Base-by-base conservation (phyloP, 1,284 basidiomycete species). In the Puccinia hordei region DNA sequence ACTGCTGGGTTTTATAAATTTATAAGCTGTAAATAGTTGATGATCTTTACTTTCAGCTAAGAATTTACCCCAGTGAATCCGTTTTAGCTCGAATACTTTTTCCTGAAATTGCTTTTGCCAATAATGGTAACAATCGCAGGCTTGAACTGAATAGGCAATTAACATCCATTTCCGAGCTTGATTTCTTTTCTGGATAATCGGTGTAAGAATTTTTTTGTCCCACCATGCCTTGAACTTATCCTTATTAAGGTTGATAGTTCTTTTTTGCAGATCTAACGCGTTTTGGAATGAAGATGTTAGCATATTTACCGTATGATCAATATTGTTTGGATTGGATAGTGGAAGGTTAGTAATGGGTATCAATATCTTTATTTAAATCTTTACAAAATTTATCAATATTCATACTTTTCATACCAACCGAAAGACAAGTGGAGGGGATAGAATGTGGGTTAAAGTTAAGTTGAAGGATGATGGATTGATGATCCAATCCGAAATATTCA, bases 1-100 rank as follows among this genome's bases (percentile, higher is more conserved):
- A 24, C 22, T 19, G 10, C 10, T 22, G 9, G 24, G 24, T 53
- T 59, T 51, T 3, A 35, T 74, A 33, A 55, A 74, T n/a, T 35
- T 35, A 27, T 41, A 74, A 35, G 72, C 72, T 57, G 17, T 13
- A 24, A 57, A 59, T 8, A 38, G 38, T 8, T 55, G 51, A 30
- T 59, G 30, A 55, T 38, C n/a, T 30, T 38, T 35, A 8, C n/a
- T 33, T 59, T 57, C 24, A 35, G 72, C 49, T 27, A 74, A 38
- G 24, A 74, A 74, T 19, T 35, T 59, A 4, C 53, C 2, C 72
- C 72, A 74, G 53, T 74, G 72, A 33, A 38, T 59, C 3, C 53
- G 19, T 61, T 74, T 74, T 22, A 59, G n/a, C 35, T 74, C 72
- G 15, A 24, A 30, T 10, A 74, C 41, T 41, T 41, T 74, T 4